phyloP scores from a whole-genome alignment of 805 yeast species.

The Lipomyces spencermartinsiae region DNA sequence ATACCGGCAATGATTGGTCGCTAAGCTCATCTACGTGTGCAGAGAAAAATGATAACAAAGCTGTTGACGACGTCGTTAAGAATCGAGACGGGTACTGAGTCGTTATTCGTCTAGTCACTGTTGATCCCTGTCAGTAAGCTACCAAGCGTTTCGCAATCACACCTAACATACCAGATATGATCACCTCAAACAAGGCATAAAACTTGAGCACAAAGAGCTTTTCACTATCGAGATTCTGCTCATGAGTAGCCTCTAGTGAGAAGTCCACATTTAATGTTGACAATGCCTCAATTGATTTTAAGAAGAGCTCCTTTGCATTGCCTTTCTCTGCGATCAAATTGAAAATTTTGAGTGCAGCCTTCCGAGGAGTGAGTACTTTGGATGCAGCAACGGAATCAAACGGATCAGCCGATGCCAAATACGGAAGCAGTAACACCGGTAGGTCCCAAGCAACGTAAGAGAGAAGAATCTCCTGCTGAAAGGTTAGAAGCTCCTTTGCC shows the following conservation, averaged over 20 bases:
- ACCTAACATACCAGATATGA: constrained; percentile 48
- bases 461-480: constrained; percentile 55
- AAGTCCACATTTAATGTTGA: constrained; percentile 46
- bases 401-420: constrained; percentile 48
- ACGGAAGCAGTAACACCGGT: constrained; percentile 69
- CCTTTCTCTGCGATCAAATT: constrained; percentile 71
- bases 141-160: neutral
- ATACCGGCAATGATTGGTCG: constrained; percentile 49
- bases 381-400: constrained; percentile 29
- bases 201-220: constrained; percentile 59
- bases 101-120: constrained; percentile 56
- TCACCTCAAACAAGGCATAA: constrained; percentile 70
- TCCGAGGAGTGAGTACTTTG: constrained; percentile 43
- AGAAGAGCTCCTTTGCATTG: constrained; percentile 78
- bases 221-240: constrained; percentile 32
- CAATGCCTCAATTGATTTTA: constrained; percentile 73
- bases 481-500: neutral
- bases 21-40: constrained; percentile 48
- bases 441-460: constrained; percentile 89
- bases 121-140: constrained; percentile 6
- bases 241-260: constrained; percentile 39
- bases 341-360: constrained; percentile 57
- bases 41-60: constrained; percentile 60
- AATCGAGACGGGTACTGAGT: constrained; percentile 83
- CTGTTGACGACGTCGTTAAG: constrained; percentile 68